Conservation (phyloP, 495 filamentous ascomycete genomes). For the Xylaria acuta region DNA sequence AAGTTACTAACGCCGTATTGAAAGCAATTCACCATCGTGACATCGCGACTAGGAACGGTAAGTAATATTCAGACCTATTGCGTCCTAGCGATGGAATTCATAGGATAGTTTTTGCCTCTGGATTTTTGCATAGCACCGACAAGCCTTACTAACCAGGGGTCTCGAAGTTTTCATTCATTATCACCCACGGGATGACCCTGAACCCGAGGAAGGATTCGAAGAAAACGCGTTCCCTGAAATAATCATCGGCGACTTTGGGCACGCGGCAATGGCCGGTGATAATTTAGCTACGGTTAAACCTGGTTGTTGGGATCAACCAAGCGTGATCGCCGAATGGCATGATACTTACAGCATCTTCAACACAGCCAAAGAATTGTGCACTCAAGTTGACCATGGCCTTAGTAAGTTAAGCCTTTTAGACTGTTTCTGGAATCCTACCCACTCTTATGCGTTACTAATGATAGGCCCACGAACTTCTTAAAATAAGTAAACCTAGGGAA, state of each 20-base stretch:
- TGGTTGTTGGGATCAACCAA: not conserved
- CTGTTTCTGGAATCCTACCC: not conserved
- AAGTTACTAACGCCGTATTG: not conserved
- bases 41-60: not conserved
- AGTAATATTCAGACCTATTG: not conserved
- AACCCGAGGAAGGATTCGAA: not conserved
- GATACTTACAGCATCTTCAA: not conserved
- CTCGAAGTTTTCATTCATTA: slow-evolving; percentile 15
- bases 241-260: slow-evolving; percentile 1
- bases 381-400: not conserved
- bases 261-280: not conserved
- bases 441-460: not conserved
- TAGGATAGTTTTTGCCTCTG: not conserved
- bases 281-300: no score
- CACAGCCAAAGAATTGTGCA: not conserved
- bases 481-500: not conserved
- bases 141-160: not conserved
- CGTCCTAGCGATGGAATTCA: not conserved
- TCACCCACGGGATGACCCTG: not conserved
- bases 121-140: not conserved
- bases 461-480: no score
- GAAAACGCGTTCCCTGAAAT: slow-evolving; percentile 13
- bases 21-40: slow-evolving; percentile 10
- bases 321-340: slow-evolving; percentile 5
- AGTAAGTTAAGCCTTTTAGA: not conserved